Conservation (phyloP, 2,329 filamentous ascomycete species). For the Xylaria digitata region DNA sequence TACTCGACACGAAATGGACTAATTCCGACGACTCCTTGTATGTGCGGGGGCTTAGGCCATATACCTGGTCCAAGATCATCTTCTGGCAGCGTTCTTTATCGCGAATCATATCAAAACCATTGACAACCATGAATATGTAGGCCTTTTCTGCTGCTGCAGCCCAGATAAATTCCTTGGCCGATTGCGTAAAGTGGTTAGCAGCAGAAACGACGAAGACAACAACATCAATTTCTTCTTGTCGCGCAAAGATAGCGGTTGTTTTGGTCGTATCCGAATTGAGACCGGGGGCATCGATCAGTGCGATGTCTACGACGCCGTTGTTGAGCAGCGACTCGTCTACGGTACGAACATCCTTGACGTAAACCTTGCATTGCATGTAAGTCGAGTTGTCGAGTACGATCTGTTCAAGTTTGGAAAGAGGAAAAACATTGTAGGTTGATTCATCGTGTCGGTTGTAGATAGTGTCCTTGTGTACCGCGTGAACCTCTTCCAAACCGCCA, state of each 20-base stretch:
- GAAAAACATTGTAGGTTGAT: constrained; percentile 90
- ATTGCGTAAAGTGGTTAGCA: constrained; percentile 96
- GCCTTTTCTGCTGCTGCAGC: constrained; percentile 96
- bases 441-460: constrained; percentile 91
- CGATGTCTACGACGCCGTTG: constrained; percentile 98
- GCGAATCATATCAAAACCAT: constrained; percentile 92
- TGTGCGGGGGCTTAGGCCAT: constrained; percentile 87
- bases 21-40: constrained; percentile 92
- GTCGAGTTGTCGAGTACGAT: constrained; percentile 89
- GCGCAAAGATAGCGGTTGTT: constrained; percentile 95
- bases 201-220: constrained; percentile 98
- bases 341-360: constrained; percentile 87
- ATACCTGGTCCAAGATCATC: constrained; percentile 91
- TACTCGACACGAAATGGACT: constrained; percentile 98
- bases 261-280: constrained; percentile 96
- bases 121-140: constrained; percentile 99
- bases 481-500: constrained; percentile 90
- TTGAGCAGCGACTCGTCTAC: constrained; percentile 95
- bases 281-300: constrained; percentile 94
- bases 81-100: constrained; percentile 93
- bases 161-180: constrained; percentile 97
- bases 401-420: constrained; percentile 81
- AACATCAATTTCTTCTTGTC: constrained; percentile 98
- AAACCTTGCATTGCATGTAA: constrained; percentile 96
- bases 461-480: constrained; percentile 86